Conservation (phyloP, 495 filamentous ascomycete species). For the Filosporella fistucella region DNA sequence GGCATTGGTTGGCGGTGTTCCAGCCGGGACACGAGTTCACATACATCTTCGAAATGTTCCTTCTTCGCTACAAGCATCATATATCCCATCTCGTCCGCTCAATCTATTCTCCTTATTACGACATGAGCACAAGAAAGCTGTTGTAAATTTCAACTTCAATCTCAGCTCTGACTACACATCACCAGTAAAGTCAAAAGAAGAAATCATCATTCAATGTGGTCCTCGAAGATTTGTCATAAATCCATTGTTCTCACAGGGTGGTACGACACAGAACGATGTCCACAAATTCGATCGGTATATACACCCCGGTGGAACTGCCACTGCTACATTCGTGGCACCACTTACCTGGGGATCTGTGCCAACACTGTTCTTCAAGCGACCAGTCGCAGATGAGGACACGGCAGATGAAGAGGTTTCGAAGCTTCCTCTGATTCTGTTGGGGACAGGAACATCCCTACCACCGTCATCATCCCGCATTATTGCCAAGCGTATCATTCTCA, state of each 20-base stretch:
- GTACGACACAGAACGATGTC: constrained; percentile 87
- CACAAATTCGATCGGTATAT: constrained; percentile 95
- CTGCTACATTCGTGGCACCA: constrained; percentile 86
- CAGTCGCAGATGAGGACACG: constrained; percentile 29
- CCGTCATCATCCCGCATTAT: constrained; percentile 77
- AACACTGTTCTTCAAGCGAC: constrained; percentile 74
- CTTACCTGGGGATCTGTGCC: constrained; percentile 91
- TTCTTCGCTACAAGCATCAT: constrained; percentile 44
- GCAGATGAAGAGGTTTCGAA: constrained; percentile 26
- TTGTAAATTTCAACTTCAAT: constrained; percentile 80
- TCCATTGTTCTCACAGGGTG: constrained; percentile 79
- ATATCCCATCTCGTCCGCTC: constrained; percentile 53
- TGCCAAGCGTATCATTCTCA: constrained; percentile 90
- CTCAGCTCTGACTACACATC: constrained; percentile 64
- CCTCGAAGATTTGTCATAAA: constrained; percentile 82
- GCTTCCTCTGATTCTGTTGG: constrained; percentile 62
- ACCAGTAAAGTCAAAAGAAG: constrained; percentile 84
- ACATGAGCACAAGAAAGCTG: constrained; percentile 91
- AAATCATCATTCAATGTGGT: constrained; percentile 84
- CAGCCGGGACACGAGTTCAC: constrained; percentile 74
- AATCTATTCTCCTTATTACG: constrained; percentile 79
- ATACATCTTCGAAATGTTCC: constrained; percentile 76
- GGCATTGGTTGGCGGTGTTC: constrained; percentile 78
- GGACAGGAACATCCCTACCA: constrained; percentile 77
- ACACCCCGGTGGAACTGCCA: constrained; percentile 84